Base-by-base conservation (phyloP, 371 early-diverging fungal genomes). In the Nematocida sp. region DNA sequence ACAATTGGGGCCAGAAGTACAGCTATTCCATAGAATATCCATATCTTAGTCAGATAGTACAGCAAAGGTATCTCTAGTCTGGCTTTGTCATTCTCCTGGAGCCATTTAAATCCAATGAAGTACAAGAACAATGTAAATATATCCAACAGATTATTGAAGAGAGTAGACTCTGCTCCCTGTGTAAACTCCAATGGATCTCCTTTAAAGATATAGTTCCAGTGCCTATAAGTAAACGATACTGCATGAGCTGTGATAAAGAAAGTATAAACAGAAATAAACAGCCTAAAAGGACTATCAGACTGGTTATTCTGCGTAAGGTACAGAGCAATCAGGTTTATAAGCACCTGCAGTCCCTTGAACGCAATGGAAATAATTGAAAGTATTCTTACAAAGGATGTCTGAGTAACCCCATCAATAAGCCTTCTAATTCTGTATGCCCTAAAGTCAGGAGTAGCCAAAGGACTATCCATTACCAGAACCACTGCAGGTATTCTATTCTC, bases 31-130 rank as follows among this genome's bases (percentile, higher is more conserved):
- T 80, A 74, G 7, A 29, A 66, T 38, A 81, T 62, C 70, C 78
- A 82, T 9, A 78, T 37, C 2, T 63, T 40, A 1, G 81, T 57
- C 5, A 80, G 81, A 47, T 82, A 83, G 76, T 84, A 84, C 21
- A 84, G 60, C 9, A 82, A 37, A 11, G 81, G 81, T 46, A 80
- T 67, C n/a, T 70, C 66, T 13, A 51, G 51, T 46, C 64, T 77
- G 46, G 80, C 82, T 2, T 53, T 63, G 9, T 77, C 43, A 75
- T 82, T 83, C 57, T 83, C 81, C 58, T 83, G 83, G 31, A 79
- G 32, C 84, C 84, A 84, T 34, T 83, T 81, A 46, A 82, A 82
- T 23, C 84, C 84, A 34, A 81, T 78, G 19, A 84, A 77, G 75
- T 81, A 84, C 82, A 83, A 81, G 60, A 83, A 83, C 32, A 84